A percentile compares a stretch with the other conserved stretches of the same genome.
These are phyloP conservation scores for Pseudogymnoascus sp. DNA, from an alignment of 2,329 filamentous ascomycete species.

Conservation along the genomic window DNA sequence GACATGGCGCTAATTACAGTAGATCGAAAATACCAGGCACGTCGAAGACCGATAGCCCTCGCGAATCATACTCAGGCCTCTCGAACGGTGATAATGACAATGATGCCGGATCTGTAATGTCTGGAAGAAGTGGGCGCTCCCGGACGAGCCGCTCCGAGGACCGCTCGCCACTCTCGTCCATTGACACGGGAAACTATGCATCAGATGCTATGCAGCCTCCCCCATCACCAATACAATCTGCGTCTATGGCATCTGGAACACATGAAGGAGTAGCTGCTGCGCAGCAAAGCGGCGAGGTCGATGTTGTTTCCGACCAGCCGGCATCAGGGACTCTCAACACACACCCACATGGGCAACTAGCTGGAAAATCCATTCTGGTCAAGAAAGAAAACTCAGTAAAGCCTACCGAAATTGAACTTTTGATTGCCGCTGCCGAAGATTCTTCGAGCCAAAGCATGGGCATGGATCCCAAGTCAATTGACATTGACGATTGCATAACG, in stretches of 20 bases:
- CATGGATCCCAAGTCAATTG: conserved; percentile 87
- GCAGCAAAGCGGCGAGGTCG: conserved; percentile 82
- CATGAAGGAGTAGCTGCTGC: conserved; percentile 67
- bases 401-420: conserved; percentile 24
- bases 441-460: conserved; percentile 53
- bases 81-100: conserved; percentile 45
- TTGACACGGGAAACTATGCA: conserved; percentile 37
- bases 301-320: conserved; percentile 85
- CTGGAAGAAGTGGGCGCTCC: conserved; percentile 52
- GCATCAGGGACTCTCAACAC: conserved; percentile 57
- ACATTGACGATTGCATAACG: conserved; percentile 95
- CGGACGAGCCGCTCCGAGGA: conserved; percentile 38
- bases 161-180: conserved; percentile 23
- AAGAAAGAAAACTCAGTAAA: conserved; percentile 57
- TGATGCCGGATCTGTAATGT: conserved; percentile 69
- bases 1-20: not conserved
- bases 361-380: conserved; percentile 87
- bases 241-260: conserved; percentile 62
- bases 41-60: conserved; percentile 66
- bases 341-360: conserved; percentile 53
- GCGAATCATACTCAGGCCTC: conserved; percentile 59
- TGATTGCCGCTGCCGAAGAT: conserved; percentile 33
- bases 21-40: conserved; percentile 78
- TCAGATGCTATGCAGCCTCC: conserved; percentile 51
- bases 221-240: conserved; percentile 79